Percentiles rank a stretch among this genome's conserved stretches.
These are phyloP conservation scores for Rubroboletus satanas DNA, from an alignment of 768 basidiomycete species.

Conservation along the genomic window DNA sequence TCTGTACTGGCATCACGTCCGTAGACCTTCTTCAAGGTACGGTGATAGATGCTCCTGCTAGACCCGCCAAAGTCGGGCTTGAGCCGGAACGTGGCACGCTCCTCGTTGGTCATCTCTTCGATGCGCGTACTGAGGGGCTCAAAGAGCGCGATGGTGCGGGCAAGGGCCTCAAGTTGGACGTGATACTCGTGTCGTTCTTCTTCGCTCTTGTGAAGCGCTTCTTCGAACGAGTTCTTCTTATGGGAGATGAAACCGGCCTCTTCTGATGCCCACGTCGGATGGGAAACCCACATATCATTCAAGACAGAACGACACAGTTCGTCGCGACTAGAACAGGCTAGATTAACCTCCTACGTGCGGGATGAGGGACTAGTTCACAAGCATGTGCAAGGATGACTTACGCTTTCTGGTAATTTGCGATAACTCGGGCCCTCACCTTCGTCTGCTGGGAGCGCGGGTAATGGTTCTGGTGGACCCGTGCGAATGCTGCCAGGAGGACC, in stretches of 20 bases:
- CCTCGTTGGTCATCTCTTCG: constrained; percentile 85
- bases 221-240: constrained; percentile 96
- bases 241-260: constrained; percentile 92
- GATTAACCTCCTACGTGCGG: constrained; percentile 65
- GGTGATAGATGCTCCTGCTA: constrained; percentile 84
- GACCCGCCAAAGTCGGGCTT: constrained; percentile 87
- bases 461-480: constrained; percentile 70
- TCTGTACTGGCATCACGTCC: constrained; percentile 74
- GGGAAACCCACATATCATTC: constrained; percentile 97
- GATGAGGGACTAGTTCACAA: neutral
- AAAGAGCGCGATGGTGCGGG: constrained; percentile 85
- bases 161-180: constrained; percentile 87
- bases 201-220: constrained; percentile 93
- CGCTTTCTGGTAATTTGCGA: constrained; percentile 80
- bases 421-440: constrained; percentile 94
- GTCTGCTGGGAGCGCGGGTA: constrained; percentile 74
- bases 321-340: constrained; percentile 93
- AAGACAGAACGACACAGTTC: constrained; percentile 92
- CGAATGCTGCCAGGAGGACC: constrained; percentile 78
- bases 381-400: constrained; percentile 41
- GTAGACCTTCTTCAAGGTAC: constrained; percentile 92
- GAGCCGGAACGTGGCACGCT: constrained; percentile 75
- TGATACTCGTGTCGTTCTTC: constrained; percentile 99
- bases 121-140: constrained; percentile 85
- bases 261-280: constrained; percentile 97